phyloP scores from a whole-genome alignment of 257 asterid genomes.

The Ocimum tenuiflorum region DNA sequence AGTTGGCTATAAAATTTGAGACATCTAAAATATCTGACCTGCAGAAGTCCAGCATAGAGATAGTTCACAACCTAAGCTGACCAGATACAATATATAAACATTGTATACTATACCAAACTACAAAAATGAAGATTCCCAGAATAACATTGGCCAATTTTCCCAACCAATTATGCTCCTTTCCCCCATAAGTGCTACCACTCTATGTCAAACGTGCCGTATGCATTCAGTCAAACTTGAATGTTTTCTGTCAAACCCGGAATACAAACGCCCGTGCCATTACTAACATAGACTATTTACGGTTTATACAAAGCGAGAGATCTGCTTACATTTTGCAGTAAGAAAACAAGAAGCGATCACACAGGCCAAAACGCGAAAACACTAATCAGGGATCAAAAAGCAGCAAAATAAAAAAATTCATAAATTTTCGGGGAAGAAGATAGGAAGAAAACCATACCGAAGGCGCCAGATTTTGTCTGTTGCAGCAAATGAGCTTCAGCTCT shows the following conservation, averaged over 20 bases:
- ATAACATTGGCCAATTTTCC: slow-evolving; percentile 8
- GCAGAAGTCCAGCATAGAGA: neutral
- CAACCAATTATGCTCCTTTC: neutral
- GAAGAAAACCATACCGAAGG: slow-evolving; percentile 49
- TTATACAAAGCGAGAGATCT: neutral
- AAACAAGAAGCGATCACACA: slow-evolving; percentile 13
- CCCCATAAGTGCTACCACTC: neutral
- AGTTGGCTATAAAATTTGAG: neutral
- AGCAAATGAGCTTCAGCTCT: slow-evolving; percentile 92
- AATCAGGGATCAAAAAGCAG: neutral
- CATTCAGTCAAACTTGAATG: neutral
- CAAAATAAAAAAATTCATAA: neutral
- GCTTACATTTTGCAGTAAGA: neutral
- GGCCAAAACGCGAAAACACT: neutral
- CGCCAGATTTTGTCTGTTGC: slow-evolving; percentile 90
- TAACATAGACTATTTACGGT: neutral
- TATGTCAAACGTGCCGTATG: neutral
- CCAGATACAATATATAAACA: neutral
- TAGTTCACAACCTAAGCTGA: neutral
- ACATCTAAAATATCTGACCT: neutral
- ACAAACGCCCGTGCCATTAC: neutral
- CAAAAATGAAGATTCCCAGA: neutral
- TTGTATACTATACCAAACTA: neutral
- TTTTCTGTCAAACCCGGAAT: neutral
- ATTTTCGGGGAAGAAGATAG: neutral